Evolutionary conservation across 805 yeast species (phyloP), one percentile per base, ranked within the genome.

Genomic region (Hanseniaspora mollemarum): DNA sequence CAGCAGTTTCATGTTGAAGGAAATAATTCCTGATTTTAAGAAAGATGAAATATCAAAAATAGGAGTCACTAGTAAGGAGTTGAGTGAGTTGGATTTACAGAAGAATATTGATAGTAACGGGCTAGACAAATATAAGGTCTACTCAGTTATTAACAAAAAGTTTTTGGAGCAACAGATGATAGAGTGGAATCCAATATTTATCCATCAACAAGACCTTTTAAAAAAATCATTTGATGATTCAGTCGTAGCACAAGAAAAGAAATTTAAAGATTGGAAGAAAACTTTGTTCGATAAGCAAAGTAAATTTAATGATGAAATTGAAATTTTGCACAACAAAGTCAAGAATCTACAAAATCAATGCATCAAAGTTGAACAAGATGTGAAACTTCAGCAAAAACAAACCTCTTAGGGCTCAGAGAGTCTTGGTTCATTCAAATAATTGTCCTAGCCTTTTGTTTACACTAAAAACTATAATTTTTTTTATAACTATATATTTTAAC

Each of bases 181-280:
- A 22, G 73, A 71, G 49, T 65, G 71, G 64, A 69, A 70, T 54
- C 77, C 80, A 3, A 65, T 71, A 12, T 75, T 66, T 54, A 58
- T 73, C 28, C 72, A 71, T 33, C 65, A 67, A 50, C 77, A 74
- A 57, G 60, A 65, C 46, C 60, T 65, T 37, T 61, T 74, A 55
- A 74, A 72, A 57, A 67, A 63, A 52, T 68, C 65, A 51, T 74
- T 72, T 49, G 66, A 71, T 21, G 72, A 67, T 18, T 60, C 70
- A 22, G 72, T 77, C 38, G 60, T 64, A 13, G 51, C 58, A 3
- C 81, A 81, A 59, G 85, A 80, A 54, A 65, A 60, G 43, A 72
- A 75, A 54, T 80, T 81, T 55, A 75, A 74, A 58, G 77, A 73
- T 29, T 80, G 86, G 85, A 78, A 78, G 58, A 64, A 62, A 51